Base-by-base conservation (phyloP, 2,329 filamentous ascomycete species). In the Sporothrix luriei region DNA sequence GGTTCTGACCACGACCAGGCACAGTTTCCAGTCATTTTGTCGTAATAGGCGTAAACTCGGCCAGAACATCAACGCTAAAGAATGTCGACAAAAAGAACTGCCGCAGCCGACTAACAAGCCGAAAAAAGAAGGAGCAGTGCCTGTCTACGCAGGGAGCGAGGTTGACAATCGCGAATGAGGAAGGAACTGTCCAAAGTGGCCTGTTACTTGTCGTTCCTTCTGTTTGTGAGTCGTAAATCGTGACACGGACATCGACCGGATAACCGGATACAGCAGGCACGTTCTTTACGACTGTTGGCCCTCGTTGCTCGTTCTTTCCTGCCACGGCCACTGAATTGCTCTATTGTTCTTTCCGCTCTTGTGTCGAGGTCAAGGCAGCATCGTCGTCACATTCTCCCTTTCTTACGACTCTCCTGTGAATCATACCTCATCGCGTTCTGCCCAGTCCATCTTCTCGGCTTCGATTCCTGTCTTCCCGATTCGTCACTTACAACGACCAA, bases 21-120 rank as follows among this genome's bases (percentile, higher is more conserved):
- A 43, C 40, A 3, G 7, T 2, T 16, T 24, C 33, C n/a, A 24
- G 38, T 21, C 16, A 57, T 5, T 19, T 40, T 6, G 40, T 46
- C 29, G n/a, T 48, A 0, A 24, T 21, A 65, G 24, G 46, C 46
- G 26, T 38, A 51, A 38, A 14, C 24, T 21, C 62, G 51, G 16
- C 24, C 62, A 29, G 26, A 52, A 19, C 38, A 21, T 57, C 38
- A 29, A 54, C 64, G 33, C 64, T 66, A 40, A n/a, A 62, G 10
- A 43, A 46, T 19, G n/a, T 33, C 33, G 33, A 49, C 29, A 54
- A 66, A 43, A 49, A 33, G 64, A 67, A 51, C 51, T 46, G 65
- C 51, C 65, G 65, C 40, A 29, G 26, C n/a, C 62, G 62, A 54
- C 46, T 48, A 66, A 66, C 40, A 21, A 38, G 26, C 29, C 26